phyloP scores from a whole-genome alignment of 2,329 filamentous ascomycete genomes.

The Lithohypha guttulata region DNA sequence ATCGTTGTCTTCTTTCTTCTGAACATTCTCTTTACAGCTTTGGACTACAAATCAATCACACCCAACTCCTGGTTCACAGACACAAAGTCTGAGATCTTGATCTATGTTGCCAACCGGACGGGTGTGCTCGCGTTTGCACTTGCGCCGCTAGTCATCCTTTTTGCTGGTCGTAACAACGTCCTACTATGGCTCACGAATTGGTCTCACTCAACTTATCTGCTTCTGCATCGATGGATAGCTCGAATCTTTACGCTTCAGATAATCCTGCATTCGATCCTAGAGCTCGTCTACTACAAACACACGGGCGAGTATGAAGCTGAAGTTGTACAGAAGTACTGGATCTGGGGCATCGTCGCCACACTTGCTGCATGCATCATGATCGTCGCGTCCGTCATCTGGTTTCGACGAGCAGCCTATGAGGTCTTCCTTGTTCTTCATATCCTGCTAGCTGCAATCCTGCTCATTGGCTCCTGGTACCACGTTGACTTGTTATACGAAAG shows the following conservation, averaged over 20 bases:
- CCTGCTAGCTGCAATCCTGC: conserved; percentile 23
- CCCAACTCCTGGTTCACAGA: conserved; percentile 2
- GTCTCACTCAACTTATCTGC: conserved; percentile 28
- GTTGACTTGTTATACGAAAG: conserved; percentile 30
- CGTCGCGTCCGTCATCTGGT: conserved; percentile 21
- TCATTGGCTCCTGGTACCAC: conserved; percentile 29
- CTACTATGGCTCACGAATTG: conserved; percentile 31
- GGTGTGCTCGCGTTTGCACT: conserved; percentile 26
- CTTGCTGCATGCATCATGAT: conserved; percentile 24
- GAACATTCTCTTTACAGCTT: background rate
- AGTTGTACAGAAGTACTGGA: conserved; percentile 25
- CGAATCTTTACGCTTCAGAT: conserved; percentile 21
- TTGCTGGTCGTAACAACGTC: conserved; percentile 30
- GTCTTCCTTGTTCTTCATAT: conserved; percentile 28
- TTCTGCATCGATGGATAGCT: conserved; percentile 29
- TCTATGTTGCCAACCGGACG: conserved; percentile 18
- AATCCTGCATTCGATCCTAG: conserved; percentile 22
- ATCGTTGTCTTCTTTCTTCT: background rate
- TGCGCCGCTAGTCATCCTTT: conserved; percentile 26
- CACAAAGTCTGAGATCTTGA: background rate
- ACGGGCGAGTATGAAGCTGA: conserved; percentile 18
- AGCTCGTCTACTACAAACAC: conserved; percentile 19
- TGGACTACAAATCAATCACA: background rate
- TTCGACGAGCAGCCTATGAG: conserved; percentile 27
- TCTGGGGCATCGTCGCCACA: conserved; percentile 31